These are phyloP conservation scores for Blastocystis sp. DNA, from an alignment of 352 stramenopile genomes.

Conservation along the genomic window DNA sequence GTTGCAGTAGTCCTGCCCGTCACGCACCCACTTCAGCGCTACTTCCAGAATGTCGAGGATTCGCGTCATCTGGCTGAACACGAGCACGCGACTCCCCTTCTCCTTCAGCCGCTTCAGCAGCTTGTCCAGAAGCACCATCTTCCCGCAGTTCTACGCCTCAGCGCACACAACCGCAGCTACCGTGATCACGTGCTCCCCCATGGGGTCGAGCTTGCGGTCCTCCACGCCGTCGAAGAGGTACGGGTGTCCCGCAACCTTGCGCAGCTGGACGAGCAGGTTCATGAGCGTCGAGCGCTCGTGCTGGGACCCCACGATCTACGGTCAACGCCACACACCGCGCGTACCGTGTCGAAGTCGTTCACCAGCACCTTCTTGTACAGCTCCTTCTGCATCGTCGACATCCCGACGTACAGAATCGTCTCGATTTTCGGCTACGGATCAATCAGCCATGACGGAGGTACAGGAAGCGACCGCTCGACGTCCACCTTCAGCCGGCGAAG, in stretches of 20 bases:
- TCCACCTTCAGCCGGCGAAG: conserved; percentile 95
- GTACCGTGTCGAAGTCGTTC: conserved; percentile 79
- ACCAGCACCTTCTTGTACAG: conserved; percentile 90
- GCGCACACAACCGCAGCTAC: background rate
- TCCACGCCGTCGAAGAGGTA: conserved; percentile 95
- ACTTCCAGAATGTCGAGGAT: conserved; percentile 96
- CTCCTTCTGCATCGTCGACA: conserved; percentile 96
- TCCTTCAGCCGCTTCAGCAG: conserved; percentile 80
- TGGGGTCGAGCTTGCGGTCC: conserved; percentile 88
- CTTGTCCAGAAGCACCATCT: conserved; percentile 94
- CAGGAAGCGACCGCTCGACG: conserved; percentile 90
- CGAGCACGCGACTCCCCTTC: conserved; percentile 79
- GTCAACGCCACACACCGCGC: background rate
- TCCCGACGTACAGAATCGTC: conserved; percentile 95
- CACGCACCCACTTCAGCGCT: background rate
- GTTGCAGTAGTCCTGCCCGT: conserved; percentile 51
- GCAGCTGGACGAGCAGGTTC: conserved; percentile 98
- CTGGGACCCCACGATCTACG: conserved; percentile 22
- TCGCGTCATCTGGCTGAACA: conserved; percentile 85
- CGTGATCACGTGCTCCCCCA: conserved; percentile 91
- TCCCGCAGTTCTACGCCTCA: conserved; percentile 88
- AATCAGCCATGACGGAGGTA: background rate
- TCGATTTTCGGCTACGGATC: conserved; percentile 89
- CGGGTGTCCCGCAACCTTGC: conserved; percentile 98
- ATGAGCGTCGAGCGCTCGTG: conserved; percentile 80